Base-by-base conservation (phyloP, 139 green algal species). In the Spirogloea muscicola region DNA sequence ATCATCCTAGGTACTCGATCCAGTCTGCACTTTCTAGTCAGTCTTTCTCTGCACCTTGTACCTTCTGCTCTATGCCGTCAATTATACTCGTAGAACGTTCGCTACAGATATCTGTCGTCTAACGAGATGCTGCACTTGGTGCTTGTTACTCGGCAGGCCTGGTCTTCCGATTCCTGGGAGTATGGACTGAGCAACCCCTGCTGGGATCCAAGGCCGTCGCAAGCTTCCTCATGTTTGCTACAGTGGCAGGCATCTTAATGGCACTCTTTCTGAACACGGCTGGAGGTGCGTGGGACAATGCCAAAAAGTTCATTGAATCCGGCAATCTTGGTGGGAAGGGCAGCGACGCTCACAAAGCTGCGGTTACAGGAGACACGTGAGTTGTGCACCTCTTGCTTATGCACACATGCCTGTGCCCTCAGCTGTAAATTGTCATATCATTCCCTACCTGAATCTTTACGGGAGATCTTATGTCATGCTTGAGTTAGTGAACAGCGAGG, bases 271-370 rank as follows among this genome's bases (percentile, higher is more conserved):
- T 88, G 31, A 81, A 81, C 70, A 88, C 68, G 21, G 77, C 87
- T 2, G 85, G 87, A 36, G 87, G 87, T 9, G 87, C 87, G 52
- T 91, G 87, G 87, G 87, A 91, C 64, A 91, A 91, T 57, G 81
- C 85, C 43, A 91, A 91, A 76, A 91, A 91, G 75, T 91, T 86
- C 65, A 70, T 91, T 13, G 87, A 91, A 67, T 68, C n/a, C 1
- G 85, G 86, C 1, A 80, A 73, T 1, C 59, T 84, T 27, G 87
- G 87, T 16, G 85, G 85, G 48, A 92, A 90, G 80, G 79, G 76
- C 3, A 85, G 61, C 29, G 85, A 87, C 0, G 37, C 87, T 3
- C 87, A 91, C 79, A 90, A 88, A 57, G 88, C 88, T 2, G 77
- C 84, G 1, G 82, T 92, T 1, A 87, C 83, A 36, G 88, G 87